Conservation (phyloP, 371 early-diverging fungal genomes). For the Chytridium lagenaria region DNA sequence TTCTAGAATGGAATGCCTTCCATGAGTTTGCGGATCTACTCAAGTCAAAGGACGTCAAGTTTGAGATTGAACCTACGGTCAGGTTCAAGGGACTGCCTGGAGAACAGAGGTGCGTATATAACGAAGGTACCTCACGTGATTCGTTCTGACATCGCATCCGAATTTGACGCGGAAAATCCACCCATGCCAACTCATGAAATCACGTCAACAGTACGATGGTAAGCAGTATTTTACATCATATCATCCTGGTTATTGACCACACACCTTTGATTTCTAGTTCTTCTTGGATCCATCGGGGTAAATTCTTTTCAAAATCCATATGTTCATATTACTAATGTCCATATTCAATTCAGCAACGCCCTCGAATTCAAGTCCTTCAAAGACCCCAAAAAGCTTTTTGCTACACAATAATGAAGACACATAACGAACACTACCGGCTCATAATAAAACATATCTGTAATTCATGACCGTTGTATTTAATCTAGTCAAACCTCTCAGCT, state of each 20-base stretch:
- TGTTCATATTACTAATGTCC: background rate
- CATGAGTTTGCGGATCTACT: slow-evolving; percentile 36
- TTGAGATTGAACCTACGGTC: slow-evolving; percentile 45
- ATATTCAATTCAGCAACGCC: slow-evolving; percentile 35
- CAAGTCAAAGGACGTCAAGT: slow-evolving; percentile 33
- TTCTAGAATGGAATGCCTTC: slow-evolving; percentile 41
- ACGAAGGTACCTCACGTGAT: background rate
- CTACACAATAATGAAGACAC: slow-evolving; percentile 25
- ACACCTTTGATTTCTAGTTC: slow-evolving; percentile 24
- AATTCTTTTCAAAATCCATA: background rate
- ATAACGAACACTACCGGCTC: background rate
- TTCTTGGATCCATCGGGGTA: slow-evolving; percentile 44
- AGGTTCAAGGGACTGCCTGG: slow-evolving; percentile 37
- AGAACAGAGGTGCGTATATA: slow-evolving; percentile 28
- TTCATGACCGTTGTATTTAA: background rate
- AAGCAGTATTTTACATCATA: too few species aligned
- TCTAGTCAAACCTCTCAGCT: slow-evolving; percentile 4
- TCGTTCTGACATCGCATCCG: too few species aligned
- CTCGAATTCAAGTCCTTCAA: slow-evolving; percentile 49
- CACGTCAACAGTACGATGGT: too few species aligned
- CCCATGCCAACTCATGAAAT: too few species aligned
- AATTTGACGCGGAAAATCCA: too few species aligned
- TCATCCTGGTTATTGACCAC: too few species aligned
- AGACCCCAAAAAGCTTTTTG: slow-evolving; percentile 40
- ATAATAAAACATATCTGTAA: background rate